These are phyloP conservation scores for Elsinoe batatas DNA, from an alignment of 2,329 filamentous ascomycete species.

Conservation along the genomic window DNA sequence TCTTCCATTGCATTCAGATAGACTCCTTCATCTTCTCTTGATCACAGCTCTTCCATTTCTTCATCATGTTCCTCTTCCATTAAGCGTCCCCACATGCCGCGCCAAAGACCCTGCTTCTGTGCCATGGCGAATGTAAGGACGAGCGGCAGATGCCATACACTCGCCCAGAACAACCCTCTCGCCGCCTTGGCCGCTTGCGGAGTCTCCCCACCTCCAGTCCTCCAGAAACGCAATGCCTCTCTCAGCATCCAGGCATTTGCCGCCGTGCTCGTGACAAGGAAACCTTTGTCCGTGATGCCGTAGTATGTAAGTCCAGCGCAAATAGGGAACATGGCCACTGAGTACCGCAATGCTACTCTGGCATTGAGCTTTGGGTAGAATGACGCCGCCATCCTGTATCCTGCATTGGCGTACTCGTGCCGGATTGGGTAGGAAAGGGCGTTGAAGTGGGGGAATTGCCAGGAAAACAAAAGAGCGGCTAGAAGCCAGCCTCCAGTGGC, in stretches of 20 bases:
- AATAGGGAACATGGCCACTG: constrained; percentile 73
- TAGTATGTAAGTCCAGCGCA: constrained; percentile 69
- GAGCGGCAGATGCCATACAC: constrained; percentile 88
- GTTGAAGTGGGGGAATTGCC: constrained; percentile 99
- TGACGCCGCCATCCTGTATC: constrained; percentile 69
- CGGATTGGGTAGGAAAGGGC: constrained; percentile 79
- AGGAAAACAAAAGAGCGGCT: constrained; percentile 75
- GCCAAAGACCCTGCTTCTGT: constrained; percentile 90
- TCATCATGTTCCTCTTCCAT: constrained; percentile 49
- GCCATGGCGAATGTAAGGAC: constrained; percentile 82
- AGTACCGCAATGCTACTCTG: constrained; percentile 81
- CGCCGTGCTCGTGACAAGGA: constrained; percentile 67
- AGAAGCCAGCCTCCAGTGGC: constrained; percentile 73
- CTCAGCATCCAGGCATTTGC: constrained; percentile 79
- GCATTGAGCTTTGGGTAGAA: constrained; percentile 76
- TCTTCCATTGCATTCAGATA: too few species aligned
- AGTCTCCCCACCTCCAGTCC: constrained; percentile 64
- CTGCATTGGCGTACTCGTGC: constrained; percentile 70
- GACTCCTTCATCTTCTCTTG: too few species aligned
- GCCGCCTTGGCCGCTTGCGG: constrained; percentile 43
- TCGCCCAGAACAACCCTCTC: constrained; percentile 87
- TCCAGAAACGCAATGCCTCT: constrained; percentile 76
- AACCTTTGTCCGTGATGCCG: constrained; percentile 77
- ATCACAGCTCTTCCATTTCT: too few species aligned
- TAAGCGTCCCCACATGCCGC: constrained; percentile 63